Conservation (phyloP, 73 alveolate genomes). For the Tetrahymena malaccensis region DNA sequence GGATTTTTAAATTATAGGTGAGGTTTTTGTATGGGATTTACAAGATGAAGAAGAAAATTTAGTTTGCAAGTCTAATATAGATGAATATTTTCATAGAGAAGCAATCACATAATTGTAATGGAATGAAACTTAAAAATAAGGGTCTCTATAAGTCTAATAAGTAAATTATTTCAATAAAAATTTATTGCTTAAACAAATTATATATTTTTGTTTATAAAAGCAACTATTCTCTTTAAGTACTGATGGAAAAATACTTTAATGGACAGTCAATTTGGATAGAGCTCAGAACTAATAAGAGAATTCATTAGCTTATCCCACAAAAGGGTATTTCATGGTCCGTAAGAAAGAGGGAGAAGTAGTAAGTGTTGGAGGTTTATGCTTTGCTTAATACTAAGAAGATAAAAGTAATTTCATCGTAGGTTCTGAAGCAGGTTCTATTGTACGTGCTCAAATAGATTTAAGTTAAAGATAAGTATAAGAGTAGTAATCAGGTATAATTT, state of each 20-base stretch:
- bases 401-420: constrained; percentile 60
- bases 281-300: not conserved
- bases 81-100: constrained; percentile 77
- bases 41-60: constrained; percentile 40
- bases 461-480: constrained; percentile 8
- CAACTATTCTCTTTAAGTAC: constrained; percentile 42
- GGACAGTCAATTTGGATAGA: constrained; percentile 36
- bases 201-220: not conserved
- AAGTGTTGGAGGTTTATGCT: constrained; percentile 61
- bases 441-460: constrained; percentile 40
- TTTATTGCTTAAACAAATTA: not conserved
- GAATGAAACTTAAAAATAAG: constrained; percentile 14
- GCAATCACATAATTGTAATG: constrained; percentile 58
- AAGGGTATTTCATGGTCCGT: constrained; percentile 54
- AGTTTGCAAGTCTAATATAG: constrained; percentile 46
- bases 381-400: constrained; percentile 46
- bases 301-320: constrained; percentile 45
- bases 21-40: constrained; percentile 55
- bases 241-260: constrained; percentile 66
- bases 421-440: constrained; percentile 68
- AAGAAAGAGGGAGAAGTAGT: constrained; percentile 55
- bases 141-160: not conserved
- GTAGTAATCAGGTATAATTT: constrained; percentile 1
- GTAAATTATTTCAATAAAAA: not conserved
- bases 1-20: not conserved